Evolutionary conservation across 108 stramenopile species (phyloP).

Genomic region (Nannochloropsis oceanica): DNA sequence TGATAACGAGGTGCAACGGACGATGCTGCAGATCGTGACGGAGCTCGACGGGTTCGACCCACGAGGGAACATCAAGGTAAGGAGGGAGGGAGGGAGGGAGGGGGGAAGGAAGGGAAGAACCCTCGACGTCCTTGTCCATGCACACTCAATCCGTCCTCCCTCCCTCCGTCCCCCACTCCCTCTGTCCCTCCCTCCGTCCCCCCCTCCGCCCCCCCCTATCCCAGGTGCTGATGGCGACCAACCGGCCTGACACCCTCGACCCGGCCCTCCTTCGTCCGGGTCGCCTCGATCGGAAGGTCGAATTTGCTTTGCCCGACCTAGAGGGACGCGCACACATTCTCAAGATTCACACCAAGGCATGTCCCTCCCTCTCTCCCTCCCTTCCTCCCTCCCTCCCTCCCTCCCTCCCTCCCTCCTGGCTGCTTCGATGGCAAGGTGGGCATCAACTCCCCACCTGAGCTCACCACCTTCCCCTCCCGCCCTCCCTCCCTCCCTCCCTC

Average conservation of each 20-base stretch:
- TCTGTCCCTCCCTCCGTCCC: not conserved
- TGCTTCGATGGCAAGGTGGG: too few relatives aligned
- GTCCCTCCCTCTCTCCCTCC: too few relatives aligned
- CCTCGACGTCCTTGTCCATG: too few relatives aligned
- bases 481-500: not conserved
- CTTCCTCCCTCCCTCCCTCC: too few relatives aligned
- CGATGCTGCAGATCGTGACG: constrained; percentile 96
- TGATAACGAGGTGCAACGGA: constrained; percentile 91
- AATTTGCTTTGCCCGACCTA: constrained; percentile 89
- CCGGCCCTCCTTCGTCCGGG: constrained; percentile 91
- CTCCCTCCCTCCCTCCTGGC: not conserved
- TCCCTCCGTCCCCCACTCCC: not conserved
- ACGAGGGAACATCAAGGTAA: constrained; percentile 93
- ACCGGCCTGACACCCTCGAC: constrained; percentile 92
- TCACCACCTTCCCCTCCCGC: not conserved
- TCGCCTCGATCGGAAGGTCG: constrained; percentile 91
- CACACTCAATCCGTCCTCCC: not conserved
- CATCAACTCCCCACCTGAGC: too few relatives aligned
- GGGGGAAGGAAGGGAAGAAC: too few relatives aligned
- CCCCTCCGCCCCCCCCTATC: too few relatives aligned
- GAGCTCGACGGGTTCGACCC: constrained; percentile 96
- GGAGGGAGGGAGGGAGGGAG: too few relatives aligned
- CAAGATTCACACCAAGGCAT: constrained; percentile 85
- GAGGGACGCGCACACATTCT: constrained; percentile 90
- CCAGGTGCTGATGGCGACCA: constrained; percentile 87